Percentiles rank a stretch among this genome's conserved stretches.
These are phyloP conservation scores for Magnaporthales sp. DNA, from an alignment of 2,329 filamentous ascomycete species.

Conservation along the genomic window DNA sequence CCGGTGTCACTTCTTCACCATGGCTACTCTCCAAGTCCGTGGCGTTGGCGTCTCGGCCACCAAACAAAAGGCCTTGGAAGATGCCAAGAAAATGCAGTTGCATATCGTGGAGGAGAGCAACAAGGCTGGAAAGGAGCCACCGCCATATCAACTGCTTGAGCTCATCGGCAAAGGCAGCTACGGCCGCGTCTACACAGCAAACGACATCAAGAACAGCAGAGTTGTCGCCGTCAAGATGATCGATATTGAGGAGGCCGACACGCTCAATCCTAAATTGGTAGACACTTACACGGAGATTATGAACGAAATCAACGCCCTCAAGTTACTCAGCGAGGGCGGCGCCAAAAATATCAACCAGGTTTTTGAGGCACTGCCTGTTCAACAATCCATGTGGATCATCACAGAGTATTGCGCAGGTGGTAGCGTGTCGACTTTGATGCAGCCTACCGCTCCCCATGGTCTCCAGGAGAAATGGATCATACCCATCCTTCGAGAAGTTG, in stretches of 20 bases:
- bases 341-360: constrained; percentile 76
- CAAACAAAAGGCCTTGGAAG: constrained; percentile 44
- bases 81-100: constrained; percentile 56
- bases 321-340: constrained; percentile 63
- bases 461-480: constrained; percentile 65
- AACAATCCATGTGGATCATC: constrained; percentile 78
- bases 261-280: constrained; percentile 52
- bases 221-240: constrained; percentile 72
- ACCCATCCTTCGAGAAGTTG: constrained; percentile 57
- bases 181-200: constrained; percentile 58
- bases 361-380: constrained; percentile 69
- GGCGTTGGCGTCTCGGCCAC: constrained; percentile 17
- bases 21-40: constrained; percentile 22
- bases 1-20: constrained; percentile 8
- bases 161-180: constrained; percentile 62
- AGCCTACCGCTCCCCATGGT: constrained; percentile 55
- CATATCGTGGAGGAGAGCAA: constrained; percentile 48
- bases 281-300: constrained; percentile 62
- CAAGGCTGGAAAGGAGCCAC: constrained; percentile 44
- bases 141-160: constrained; percentile 53
- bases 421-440: constrained; percentile 67
- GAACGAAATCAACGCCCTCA: constrained; percentile 61
- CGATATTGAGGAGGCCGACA: constrained; percentile 72
- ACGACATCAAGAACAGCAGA: constrained; percentile 25
- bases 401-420: constrained; percentile 81